Percentiles rank a stretch among this genome's conserved stretches.
These are phyloP conservation scores for Rosa lucieae DNA, from an alignment of 306 rosid species.

Conservation along the genomic window DNA sequence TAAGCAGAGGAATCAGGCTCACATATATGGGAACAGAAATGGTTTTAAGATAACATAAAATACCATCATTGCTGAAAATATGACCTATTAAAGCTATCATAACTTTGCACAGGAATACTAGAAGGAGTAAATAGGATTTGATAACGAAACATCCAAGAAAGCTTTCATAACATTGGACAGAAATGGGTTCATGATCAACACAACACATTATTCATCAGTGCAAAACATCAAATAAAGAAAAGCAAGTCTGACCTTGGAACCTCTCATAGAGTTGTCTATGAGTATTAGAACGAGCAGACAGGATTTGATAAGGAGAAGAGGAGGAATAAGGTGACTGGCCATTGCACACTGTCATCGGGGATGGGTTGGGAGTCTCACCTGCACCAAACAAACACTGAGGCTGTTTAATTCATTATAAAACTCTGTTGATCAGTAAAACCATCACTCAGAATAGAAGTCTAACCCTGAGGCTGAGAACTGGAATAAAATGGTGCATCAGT, in stretches of 20 bases:
- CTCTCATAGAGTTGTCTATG: neutral
- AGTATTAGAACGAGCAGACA: neutral
- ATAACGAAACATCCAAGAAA: neutral
- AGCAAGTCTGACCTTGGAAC: neutral
- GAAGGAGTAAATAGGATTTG: neutral
- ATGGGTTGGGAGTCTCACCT: neutral
- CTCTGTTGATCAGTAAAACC: neutral
- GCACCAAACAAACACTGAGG: neutral
- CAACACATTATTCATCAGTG: neutral
- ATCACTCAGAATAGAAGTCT: neutral
- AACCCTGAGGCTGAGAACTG: neutral
- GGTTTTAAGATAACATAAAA: neutral
- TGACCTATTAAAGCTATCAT: neutral
- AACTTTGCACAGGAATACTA: neutral
- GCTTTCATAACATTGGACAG: neutral
- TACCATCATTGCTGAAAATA: neutral
- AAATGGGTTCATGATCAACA: neutral
- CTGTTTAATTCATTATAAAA: neutral
- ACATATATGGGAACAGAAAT: neutral
- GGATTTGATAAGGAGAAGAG: neutral
- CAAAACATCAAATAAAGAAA: neutral
- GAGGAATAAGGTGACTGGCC: neutral
- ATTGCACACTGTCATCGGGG: too few relatives aligned
- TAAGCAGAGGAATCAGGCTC: neutral
- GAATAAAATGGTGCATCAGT: too few relatives aligned